A percentile compares a stretch with the other conserved stretches of the same genome.
Evolutionary conservation across 2,329 filamentous ascomycete genomes (phyloP).

Genomic region (Ophiostoma tasmaniense): DNA sequence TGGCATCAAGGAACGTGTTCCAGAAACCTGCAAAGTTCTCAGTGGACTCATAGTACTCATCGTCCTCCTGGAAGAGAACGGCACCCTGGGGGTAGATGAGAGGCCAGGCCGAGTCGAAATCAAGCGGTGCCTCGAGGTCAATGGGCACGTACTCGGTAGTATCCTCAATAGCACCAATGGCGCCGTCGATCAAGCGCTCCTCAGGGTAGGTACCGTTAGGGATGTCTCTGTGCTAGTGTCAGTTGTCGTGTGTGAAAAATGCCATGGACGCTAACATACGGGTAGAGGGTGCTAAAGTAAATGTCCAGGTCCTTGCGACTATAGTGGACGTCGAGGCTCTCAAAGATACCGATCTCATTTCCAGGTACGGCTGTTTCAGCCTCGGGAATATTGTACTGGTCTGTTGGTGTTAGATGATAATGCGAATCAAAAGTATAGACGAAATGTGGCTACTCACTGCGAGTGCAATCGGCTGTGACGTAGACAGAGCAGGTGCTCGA

Average conservation of each 20-base stretch:
- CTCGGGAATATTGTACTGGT: conserved; percentile 21
- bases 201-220: conserved; percentile 23
- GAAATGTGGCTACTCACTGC: background rate
- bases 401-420: conserved; percentile 3
- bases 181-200: conserved; percentile 14
- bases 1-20: conserved; percentile 37
- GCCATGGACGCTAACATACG: conserved; percentile 17
- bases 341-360: conserved; percentile 22
- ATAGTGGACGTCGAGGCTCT: conserved; percentile 21
- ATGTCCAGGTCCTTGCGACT: conserved; percentile 21
- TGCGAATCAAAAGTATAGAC: too few relatives aligned
- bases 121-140: conserved; percentile 34
- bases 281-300: conserved; percentile 20
- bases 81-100: conserved; percentile 42
- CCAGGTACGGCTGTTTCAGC: conserved; percentile 9
- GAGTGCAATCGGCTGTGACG: conserved; percentile 19
- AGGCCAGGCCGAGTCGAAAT: conserved; percentile 39
- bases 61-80: conserved; percentile 26
- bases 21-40: conserved; percentile 11
- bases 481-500: conserved; percentile 18
- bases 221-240: background rate
- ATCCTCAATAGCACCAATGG: conserved; percentile 11
- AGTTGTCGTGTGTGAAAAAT: background rate
- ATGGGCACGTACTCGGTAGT: conserved; percentile 24
- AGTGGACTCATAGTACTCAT: conserved; percentile 24